A percentile compares a stretch with the other conserved stretches of the same genome.
These are phyloP conservation scores for Yamadazyma songkhlaensis DNA, from an alignment of 1,139 yeast genomes.

Conservation along the genomic window DNA sequence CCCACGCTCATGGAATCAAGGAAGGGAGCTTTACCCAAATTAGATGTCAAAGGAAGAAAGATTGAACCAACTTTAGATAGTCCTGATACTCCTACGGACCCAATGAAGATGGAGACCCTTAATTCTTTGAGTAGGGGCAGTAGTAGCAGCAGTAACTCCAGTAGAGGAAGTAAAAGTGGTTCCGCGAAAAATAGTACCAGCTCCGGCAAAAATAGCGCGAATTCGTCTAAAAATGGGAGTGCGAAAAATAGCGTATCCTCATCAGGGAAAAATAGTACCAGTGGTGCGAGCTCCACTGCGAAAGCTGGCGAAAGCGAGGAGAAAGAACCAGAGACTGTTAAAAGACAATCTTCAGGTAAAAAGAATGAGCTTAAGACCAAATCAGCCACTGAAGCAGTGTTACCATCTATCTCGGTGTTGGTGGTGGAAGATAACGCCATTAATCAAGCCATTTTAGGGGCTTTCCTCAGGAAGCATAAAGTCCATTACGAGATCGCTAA, in stretches of 20 bases:
- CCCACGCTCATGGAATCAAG: conserved; percentile 6
- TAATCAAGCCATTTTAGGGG: conserved; percentile 88
- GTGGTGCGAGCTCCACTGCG: background rate
- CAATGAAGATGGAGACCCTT: background rate
- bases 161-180: background rate
- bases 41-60: conserved; percentile 9
- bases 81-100: conserved; percentile 3
- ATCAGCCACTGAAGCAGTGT: conserved; percentile 29
- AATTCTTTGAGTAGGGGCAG: background rate
- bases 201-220: background rate
- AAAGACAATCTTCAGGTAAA: conserved; percentile 14
- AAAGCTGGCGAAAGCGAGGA: background rate
- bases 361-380: conserved; percentile 7
- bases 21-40: conserved; percentile 7
- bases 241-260: no score
- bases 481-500: conserved; percentile 85
- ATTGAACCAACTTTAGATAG: conserved; percentile 5
- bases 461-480: conserved; percentile 83
- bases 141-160: background rate
- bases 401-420: conserved; percentile 83
- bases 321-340: conserved; percentile 1
- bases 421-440: conserved; percentile 96
- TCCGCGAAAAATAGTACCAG: background rate
- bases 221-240: background rate
- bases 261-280: no score